Base-by-base conservation (phyloP, 768 basidiomycete genomes). In the Panus rudis region DNA sequence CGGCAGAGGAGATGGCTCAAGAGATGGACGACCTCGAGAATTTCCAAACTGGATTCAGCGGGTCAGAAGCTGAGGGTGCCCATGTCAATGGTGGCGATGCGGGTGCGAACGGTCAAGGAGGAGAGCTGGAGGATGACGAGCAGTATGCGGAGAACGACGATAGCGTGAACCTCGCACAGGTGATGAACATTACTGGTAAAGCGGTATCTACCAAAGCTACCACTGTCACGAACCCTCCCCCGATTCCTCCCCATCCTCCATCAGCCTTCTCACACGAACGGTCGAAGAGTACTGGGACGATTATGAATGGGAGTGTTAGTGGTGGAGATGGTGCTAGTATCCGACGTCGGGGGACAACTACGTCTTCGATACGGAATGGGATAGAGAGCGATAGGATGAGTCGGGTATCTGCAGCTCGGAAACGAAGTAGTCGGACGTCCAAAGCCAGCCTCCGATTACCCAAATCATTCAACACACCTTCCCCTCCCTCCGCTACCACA, bases 1-100 rank as follows among this genome's bases (percentile, higher is more conserved):
- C 81, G 46, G 88, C 85, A 2, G 81, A 86, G 52, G 75, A 73
- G 31, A 66, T 88, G 51, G 88, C 86, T 1, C 59, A 66, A 40
- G 83, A 88, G 56, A 71, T 88, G 53, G 85, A 90, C 56, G 76
- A 76, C 32, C 58, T 78, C 39, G 77, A 81, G 41, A 58, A 52
- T 43, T 58, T 53, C 35, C 47, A 56, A 19, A 40, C 47, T 14
- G 46, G 41, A 11, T 50, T 47, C 46, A 47, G 46, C 31, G 5
- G 44, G 47, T 24, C 17, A 24, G 24, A 25, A 40, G 39, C 30
- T 11, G 42, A 34, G 25, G 54, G 35, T 31, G 41, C 26, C 11
- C 26, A 39, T 10, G 46, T 16, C 19, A 34, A 41, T 12, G 43
- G 25, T 22, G 17, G 19, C 16, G 40, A 41, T 13, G 33, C 33